Conservation (phyloP, 2,329 filamentous ascomycete species). For the Plectosphaerella plurivora region DNA sequence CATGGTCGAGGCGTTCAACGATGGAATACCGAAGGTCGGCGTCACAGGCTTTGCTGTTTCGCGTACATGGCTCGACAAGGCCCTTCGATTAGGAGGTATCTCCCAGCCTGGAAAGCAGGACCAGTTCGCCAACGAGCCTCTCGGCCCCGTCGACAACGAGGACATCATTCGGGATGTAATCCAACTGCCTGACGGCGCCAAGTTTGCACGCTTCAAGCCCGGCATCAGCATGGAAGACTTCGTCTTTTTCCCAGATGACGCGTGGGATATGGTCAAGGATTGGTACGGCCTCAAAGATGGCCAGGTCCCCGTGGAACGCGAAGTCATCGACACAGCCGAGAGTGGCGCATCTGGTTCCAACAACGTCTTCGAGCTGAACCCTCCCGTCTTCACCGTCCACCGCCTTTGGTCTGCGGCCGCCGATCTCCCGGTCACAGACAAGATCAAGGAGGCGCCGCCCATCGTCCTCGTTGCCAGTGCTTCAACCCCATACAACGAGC, state of each 20-base stretch:
- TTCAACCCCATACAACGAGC: constrained; percentile 65
- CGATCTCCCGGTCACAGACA: constrained; percentile 51
- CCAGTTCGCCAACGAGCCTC: constrained; percentile 54
- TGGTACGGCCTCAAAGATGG: constrained; percentile 77
- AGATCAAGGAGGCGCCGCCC: constrained; percentile 57
- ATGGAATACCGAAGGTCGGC: constrained; percentile 59
- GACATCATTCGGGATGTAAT: constrained; percentile 67
- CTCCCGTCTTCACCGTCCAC: constrained; percentile 79
- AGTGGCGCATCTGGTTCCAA: constrained; percentile 55
- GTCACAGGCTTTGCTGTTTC: constrained; percentile 76
- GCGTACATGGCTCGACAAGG: constrained; percentile 70
- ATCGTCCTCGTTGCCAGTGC: constrained; percentile 67
- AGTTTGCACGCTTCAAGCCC: constrained; percentile 70
- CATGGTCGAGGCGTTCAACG: constrained; percentile 49
- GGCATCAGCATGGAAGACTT: constrained; percentile 66
- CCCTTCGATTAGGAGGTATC: constrained; percentile 62
- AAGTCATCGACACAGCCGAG: constrained; percentile 70
- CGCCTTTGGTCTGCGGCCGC: constrained; percentile 65
- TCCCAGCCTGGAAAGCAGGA: constrained; percentile 49
- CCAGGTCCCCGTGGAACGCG: constrained; percentile 68
- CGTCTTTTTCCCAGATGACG: constrained; percentile 70
- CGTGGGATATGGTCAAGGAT: constrained; percentile 74
- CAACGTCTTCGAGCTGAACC: constrained; percentile 77
- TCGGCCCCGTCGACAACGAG: constrained; percentile 84
- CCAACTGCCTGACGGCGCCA: constrained; percentile 35